Percentiles rank a stretch among this genome's conserved stretches.
These are phyloP conservation scores for Epichloe coenophiala DNA, from an alignment of 2,329 filamentous ascomycete genomes.

Conservation along the genomic window DNA sequence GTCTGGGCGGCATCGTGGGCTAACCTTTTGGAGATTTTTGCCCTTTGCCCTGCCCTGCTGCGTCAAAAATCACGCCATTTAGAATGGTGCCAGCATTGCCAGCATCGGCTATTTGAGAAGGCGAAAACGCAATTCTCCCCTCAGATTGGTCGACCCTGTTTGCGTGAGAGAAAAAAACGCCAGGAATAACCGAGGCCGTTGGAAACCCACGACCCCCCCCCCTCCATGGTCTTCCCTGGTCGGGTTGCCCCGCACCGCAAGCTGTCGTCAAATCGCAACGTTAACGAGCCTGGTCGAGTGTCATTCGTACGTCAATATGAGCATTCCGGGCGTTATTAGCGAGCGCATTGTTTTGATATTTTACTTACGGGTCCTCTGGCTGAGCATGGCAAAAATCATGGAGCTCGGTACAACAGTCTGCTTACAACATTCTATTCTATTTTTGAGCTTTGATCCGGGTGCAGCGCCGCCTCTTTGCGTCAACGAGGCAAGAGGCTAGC, in stretches of 20 bases:
- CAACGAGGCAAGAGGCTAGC: background rate
- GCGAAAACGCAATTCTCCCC: background rate
- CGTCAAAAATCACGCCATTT: constrained; percentile 10
- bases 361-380: background rate
- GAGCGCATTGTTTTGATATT: background rate
- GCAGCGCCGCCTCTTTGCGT: background rate
- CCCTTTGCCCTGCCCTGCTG: background rate
- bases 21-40: background rate
- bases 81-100: constrained; percentile 12
- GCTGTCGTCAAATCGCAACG: background rate
- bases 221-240: background rate
- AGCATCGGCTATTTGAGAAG: background rate
- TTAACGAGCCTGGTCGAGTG: background rate
- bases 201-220: background rate
- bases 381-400: background rate
- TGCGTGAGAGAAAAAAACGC: background rate
- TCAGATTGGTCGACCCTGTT: background rate
- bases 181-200: background rate
- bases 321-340: background rate
- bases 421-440: background rate
- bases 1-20: background rate
- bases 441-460: background rate
- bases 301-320: background rate
- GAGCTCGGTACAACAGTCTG: background rate
- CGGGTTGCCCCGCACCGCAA: background rate